Evolutionary conservation across 495 filamentous ascomycete species (phyloP).

Genomic region (Aspergillus sclerotiicarbonarius): DNA sequence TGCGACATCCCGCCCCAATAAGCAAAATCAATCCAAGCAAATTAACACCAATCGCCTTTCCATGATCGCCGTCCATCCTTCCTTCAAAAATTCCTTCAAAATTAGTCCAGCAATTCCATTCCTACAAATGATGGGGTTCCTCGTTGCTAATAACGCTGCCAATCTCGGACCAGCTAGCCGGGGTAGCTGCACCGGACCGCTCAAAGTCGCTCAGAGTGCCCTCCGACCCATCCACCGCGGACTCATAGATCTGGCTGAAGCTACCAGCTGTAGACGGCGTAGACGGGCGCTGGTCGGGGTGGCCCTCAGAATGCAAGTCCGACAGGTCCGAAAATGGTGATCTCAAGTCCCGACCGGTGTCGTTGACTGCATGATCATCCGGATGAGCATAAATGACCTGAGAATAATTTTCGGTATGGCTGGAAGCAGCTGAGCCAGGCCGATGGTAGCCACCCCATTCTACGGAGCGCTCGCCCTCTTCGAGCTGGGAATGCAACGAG

Average conservation of each 20-base stretch:
- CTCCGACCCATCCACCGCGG: conserved; percentile 32
- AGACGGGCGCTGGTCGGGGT: conserved; percentile 29
- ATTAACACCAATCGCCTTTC: neutral
- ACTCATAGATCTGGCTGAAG: conserved; percentile 34
- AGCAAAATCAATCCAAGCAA: neutral
- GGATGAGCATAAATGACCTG: conserved; percentile 38
- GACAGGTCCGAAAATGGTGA: conserved; percentile 29
- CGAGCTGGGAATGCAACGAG: conserved; percentile 3
- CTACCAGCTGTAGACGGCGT: conserved; percentile 37
- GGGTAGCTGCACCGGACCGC: conserved; percentile 53
- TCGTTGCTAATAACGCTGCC: conserved; percentile 67
- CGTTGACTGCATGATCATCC: conserved; percentile 25
- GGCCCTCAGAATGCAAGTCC: conserved; percentile 18
- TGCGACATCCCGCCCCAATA: neutral
- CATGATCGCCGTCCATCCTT: neutral
- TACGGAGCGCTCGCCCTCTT: conserved; percentile 12
- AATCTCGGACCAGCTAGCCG: conserved; percentile 75
- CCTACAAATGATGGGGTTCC: conserved; percentile 33
- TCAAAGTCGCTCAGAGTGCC: conserved; percentile 68
- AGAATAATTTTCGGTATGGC: conserved; percentile 31
- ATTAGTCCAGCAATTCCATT: neutral
- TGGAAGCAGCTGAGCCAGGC: conserved; percentile 24
- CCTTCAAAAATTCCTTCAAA: neutral
- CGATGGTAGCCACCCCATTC: conserved; percentile 3
- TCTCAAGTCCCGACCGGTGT: conserved; percentile 26